Base-by-base conservation (phyloP, 257 asterid species). In the Dorcoceras hygrometricum region DNA sequence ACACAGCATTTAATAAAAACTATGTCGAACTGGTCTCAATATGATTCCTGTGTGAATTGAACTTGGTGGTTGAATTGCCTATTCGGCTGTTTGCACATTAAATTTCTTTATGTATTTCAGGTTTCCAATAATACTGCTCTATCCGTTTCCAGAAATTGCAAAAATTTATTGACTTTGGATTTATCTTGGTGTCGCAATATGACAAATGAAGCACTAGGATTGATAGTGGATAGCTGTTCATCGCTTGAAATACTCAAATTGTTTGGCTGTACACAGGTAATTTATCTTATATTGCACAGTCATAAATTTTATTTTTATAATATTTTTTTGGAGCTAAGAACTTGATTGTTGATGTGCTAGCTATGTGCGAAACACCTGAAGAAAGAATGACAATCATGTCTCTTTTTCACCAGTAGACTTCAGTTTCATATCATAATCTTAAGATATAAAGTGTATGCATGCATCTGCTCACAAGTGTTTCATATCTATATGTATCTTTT, bases 251-350 rank as follows among this genome's bases (percentile, higher is more conserved):
- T 84, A 72, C 87, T 93, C 65, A 93, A 90, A 71, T 69, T 86
- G 68, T 90, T 93, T 80, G 98, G 97, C 48, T 93, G 97, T 73
- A 77, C 95, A 24, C 97, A 90, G 96, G 97, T 91, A 79, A 29
- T 20, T 58, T 59, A 20, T 7, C 10, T 34, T 27, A 8, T 4
- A 16, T 3, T 3, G 4, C n/a, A 39, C 12, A 5, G 22, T 26
- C 8, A 29, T 5, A 53, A 7, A 26, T 11, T 39, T 12, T 39
- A 39, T 12, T 39, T 34, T 2, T 11, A 39, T 39, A 3, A 39
- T 8, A 4, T 36, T 9, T 11, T 39, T 39, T 39, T 39, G 50
- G 18, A 39, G 50, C n/a, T 2, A 39, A 39, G 50, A 2, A 12
- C 2, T 1, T 18, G 0, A 39, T 39, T 3, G 50, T 39, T 12